These are phyloP conservation scores for Pyrrhoderma noxium DNA, from an alignment of 1,284 basidiomycete species.

Conservation along the genomic window DNA sequence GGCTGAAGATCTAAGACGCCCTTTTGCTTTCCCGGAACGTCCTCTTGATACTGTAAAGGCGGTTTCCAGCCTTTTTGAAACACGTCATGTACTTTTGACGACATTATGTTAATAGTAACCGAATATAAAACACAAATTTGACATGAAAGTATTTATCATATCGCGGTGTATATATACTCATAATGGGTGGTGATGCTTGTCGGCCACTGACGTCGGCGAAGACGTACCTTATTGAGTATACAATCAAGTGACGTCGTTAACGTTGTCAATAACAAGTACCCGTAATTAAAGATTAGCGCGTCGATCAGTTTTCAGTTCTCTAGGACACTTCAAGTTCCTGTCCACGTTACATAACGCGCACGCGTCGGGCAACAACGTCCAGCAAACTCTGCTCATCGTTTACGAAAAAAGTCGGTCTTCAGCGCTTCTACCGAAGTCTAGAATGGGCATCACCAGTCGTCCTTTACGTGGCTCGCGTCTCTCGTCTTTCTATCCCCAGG, in stretches of 20 bases:
- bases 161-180: not conserved
- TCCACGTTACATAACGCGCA: too few relatives aligned
- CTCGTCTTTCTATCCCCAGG: conserved; percentile 73
- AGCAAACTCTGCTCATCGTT: too few relatives aligned
- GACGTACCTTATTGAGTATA: not conserved
- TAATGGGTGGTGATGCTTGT: not conserved
- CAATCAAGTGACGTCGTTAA: too few relatives aligned
- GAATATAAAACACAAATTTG: too few relatives aligned
- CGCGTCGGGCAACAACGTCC: too few relatives aligned
- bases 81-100: conserved; percentile 8
- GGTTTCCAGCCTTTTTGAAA: conserved; percentile 19
- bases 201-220: conserved; percentile 2
- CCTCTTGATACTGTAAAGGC: conserved; percentile 11
- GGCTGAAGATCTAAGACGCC: conserved; percentile 32
- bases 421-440: too few relatives aligned
- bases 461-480: conserved; percentile 69
- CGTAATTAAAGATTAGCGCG: too few relatives aligned
- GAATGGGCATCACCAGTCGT: conserved; percentile 24
- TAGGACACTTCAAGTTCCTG: too few relatives aligned
- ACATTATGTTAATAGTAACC: conserved; percentile 2
- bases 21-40: conserved; percentile 13
- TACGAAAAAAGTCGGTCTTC: too few relatives aligned
- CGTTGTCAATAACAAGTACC: too few relatives aligned
- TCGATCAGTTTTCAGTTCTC: too few relatives aligned
- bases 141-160: too few relatives aligned